phyloP scores from a whole-genome alignment of 2,329 filamentous ascomycete species.

The Calonectria montana region DNA sequence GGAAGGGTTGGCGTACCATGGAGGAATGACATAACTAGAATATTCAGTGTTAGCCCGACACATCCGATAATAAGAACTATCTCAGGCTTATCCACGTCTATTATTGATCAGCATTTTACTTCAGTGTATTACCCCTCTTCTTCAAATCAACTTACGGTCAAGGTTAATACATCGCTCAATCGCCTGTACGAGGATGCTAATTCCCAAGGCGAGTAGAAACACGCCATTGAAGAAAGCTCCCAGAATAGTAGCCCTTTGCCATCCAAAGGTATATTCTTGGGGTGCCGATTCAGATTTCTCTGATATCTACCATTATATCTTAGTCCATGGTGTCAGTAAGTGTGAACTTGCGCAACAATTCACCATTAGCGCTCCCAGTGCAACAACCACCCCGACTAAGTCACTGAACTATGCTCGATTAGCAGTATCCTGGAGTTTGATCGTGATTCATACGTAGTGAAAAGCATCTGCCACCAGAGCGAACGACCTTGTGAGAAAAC shows the following conservation, averaged over 20 bases:
- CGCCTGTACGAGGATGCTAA: conserved; percentile 80
- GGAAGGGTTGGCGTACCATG: conserved; percentile 61
- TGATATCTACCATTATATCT: conserved; percentile 58
- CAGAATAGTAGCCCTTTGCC: conserved; percentile 78
- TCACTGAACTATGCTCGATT: conserved; percentile 70
- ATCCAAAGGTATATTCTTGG: conserved; percentile 71
- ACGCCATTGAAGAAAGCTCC: conserved; percentile 86
- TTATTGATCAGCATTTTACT: conserved; percentile 25
- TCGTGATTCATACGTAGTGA: conserved; percentile 70
- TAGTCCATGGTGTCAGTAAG: neutral
- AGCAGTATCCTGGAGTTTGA: neutral
- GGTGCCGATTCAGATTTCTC: conserved; percentile 65
- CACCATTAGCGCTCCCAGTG: conserved; percentile 73
- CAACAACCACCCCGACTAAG: conserved; percentile 75
- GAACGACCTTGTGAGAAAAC: conserved; percentile 77
- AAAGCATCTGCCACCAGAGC: conserved; percentile 83
- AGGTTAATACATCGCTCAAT: conserved; percentile 75
- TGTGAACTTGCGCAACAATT: conserved; percentile 28
- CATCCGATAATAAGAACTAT: conserved; percentile 77
- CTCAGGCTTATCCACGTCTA: conserved; percentile 73
- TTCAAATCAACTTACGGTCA: conserved; percentile 54
- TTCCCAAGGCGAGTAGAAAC: conserved; percentile 76
- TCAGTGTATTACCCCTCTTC: neutral
- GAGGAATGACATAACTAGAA: conserved; percentile 73
- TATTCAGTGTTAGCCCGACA: conserved; percentile 73